Base-by-base conservation (phyloP, 345 rosid genomes). In the Alliaria petiolata region DNA sequence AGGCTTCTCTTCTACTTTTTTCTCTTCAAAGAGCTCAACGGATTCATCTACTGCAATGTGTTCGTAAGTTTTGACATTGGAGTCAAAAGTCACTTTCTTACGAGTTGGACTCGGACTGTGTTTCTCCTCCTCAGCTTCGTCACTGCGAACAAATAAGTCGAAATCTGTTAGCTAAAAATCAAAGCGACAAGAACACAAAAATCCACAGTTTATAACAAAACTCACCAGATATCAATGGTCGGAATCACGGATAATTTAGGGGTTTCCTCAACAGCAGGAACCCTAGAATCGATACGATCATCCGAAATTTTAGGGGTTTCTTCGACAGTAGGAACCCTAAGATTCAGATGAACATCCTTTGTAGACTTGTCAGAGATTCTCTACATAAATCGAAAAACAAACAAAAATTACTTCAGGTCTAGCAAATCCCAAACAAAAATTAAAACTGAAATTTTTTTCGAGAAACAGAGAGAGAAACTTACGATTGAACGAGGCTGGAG, bases 1-100 rank as follows among this genome's bases (percentile, higher is more conserved):
- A 28, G 62, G 34, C 65, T 62, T 65, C 53, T 39, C 72, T 11
- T 62, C 77, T 13, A 81, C 82, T 72, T 58, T 80, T 13, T 74
- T 58, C 65, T 80, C 85, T 31, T 57, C 40, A 7, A 76, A 46
- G 49, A 62, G 45, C 51, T 79, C 85, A 3, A 69, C 10, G 10
- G 79, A 79, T 70, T 87, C 90, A 15, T 81, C 77, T 0, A 78
- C 65, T 5, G 42, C 72, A 72, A 83, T 77, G 62, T 69, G 89
- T 58, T 91, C 99, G 62, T 86, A 89, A 15, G 93, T 83, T 64
- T 50, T 76, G 64, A 95, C 84, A 69, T 85, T 83, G 16, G 87
- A 66, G 69, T 91, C 85, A 45, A 95, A 95, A 4, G 95, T 88
- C 8, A 91, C 99, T 82, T 83, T 91, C 84, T 87, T 91, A 6